Evolutionary conservation across 768 basidiomycete species (phyloP).

Genomic region (Lyophyllum semitale): DNA sequence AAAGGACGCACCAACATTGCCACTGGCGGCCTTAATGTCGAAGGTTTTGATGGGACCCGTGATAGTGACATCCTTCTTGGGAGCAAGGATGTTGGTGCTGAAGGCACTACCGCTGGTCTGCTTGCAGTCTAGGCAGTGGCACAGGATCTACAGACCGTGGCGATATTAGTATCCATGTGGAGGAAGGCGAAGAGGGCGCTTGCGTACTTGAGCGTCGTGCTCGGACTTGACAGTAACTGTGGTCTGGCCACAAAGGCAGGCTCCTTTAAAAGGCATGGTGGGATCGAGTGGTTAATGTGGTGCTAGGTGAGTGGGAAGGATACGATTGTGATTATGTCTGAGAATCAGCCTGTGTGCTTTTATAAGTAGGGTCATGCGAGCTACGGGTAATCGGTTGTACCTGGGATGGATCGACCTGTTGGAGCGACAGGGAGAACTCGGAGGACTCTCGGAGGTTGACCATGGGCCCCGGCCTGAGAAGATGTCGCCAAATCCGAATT

Average conservation of each 20-base stretch:
- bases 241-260: slow-evolving; percentile 35
- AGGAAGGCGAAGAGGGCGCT: neutral
- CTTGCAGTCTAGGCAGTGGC: slow-evolving; percentile 40
- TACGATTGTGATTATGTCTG: neutral
- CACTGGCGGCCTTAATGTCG: slow-evolving; percentile 28
- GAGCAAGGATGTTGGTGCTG: slow-evolving; percentile 38
- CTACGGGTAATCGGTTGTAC: neutral
- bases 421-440: neutral
- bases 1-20: slow-evolving; percentile 31
- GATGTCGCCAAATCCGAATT: neutral
- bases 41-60: slow-evolving; percentile 33
- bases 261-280: slow-evolving; percentile 27
- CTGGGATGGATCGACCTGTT: neutral
- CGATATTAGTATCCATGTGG: neutral
- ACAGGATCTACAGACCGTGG: slow-evolving; percentile 27
- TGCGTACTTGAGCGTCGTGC: slow-evolving; percentile 28
- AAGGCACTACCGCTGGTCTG: slow-evolving; percentile 40
- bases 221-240: slow-evolving; percentile 27
- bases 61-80: slow-evolving; percentile 33
- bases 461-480: neutral
- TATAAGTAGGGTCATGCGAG: neutral
- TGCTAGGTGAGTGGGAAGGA: neutral
- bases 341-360: neutral
- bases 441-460: neutral
- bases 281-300: neutral